Evolutionary conservation across 1,139 yeast genomes (phyloP).

Genomic region (Zygoascus hellenicus): DNA sequence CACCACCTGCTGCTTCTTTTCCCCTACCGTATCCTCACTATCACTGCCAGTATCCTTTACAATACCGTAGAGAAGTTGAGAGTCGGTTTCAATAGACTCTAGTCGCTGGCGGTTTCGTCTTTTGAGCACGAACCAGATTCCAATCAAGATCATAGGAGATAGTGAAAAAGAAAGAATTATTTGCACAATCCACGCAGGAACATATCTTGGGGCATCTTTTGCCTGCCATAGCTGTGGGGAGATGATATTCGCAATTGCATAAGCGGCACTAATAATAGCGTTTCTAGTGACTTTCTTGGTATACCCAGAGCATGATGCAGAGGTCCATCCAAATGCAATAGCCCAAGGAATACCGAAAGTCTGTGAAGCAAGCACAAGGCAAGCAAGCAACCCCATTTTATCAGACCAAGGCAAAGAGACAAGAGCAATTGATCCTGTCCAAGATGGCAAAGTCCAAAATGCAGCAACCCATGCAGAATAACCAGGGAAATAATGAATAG

Average conservation of each 20-base stretch:
- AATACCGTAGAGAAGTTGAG: constrained; percentile 22
- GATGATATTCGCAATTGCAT: constrained; percentile 40
- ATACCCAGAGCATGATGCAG: constrained; percentile 28
- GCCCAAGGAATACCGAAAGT: constrained; percentile 42
- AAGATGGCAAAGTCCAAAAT: constrained; percentile 40
- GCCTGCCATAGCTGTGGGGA: constrained; percentile 44
- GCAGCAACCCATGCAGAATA: constrained; percentile 35
- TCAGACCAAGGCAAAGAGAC: constrained; percentile 40
- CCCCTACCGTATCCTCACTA: neutral
- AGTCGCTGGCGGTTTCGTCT: constrained; percentile 12
- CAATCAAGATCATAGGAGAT: constrained; percentile 38
- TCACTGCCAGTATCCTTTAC: constrained; percentile 30
- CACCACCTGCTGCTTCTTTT: constrained; percentile 26
- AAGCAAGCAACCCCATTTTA: constrained; percentile 42
- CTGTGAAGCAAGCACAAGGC: constrained; percentile 38
- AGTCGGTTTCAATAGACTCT: neutral
- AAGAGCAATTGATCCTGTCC: constrained; percentile 43
- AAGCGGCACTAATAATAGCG: constrained; percentile 39
- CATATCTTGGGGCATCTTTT: constrained; percentile 39
- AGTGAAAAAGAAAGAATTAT: constrained; percentile 42
- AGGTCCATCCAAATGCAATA: constrained; percentile 38
- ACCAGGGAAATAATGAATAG: constrained; percentile 21
- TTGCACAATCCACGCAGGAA: constrained; percentile 51
- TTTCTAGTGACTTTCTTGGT: constrained; percentile 42
- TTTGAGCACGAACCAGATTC: constrained; percentile 38